Conservation (phyloP, 805 yeast genomes). For the Hanseniaspora pseudoguilliermondii region DNA sequence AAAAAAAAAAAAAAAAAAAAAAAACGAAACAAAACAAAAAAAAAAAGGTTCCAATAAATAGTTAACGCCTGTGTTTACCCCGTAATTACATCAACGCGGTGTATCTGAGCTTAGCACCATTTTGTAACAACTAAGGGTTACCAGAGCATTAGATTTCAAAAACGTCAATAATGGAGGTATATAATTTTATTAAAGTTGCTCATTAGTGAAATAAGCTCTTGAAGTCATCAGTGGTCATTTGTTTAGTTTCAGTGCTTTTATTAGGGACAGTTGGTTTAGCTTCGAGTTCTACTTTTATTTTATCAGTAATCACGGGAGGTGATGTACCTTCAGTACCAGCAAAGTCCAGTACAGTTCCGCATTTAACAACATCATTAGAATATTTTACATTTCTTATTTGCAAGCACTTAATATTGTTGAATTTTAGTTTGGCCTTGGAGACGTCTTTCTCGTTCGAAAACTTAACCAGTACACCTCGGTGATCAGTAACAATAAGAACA, state of each 20-base stretch:
- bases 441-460: constrained; percentile 33
- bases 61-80: no score
- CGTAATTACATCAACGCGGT: no score
- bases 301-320: background rate
- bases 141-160: no score
- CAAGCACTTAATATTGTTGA: background rate
- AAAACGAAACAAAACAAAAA: no score
- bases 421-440: constrained; percentile 28
- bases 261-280: background rate
- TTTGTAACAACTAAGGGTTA: background rate
- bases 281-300: background rate
- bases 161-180: no score
- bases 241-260: background rate
- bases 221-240: constrained; percentile 6
- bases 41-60: background rate
- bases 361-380: constrained; percentile 1
- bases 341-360: background rate
- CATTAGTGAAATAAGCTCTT: background rate
- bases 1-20: background rate
- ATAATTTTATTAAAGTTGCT: no score
- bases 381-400: background rate
- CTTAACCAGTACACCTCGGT: constrained; percentile 39
- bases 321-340: background rate
- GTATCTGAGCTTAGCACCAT: no score
- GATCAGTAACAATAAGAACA: constrained; percentile 36